Evolutionary conservation across 129 eudicot species (phyloP).

Genomic region (Kitagawia praeruptora): DNA sequence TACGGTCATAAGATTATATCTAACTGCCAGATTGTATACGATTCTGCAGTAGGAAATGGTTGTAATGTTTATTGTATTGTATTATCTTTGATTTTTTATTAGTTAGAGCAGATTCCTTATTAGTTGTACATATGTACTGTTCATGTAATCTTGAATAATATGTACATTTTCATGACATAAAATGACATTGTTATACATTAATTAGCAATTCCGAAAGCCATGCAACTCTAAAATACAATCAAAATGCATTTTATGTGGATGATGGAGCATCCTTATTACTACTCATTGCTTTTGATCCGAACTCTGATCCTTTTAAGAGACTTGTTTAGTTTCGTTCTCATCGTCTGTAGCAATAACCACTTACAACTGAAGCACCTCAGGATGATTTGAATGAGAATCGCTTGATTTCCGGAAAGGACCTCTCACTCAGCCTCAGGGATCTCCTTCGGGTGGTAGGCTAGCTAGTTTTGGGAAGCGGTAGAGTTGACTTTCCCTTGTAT

Average conservation of each 20-base stretch:
- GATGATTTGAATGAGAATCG: constrained; percentile 31
- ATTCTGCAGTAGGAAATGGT: background rate
- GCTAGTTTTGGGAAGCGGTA: constrained; percentile 42
- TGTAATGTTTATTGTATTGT: background rate
- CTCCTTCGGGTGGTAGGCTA: constrained; percentile 54
- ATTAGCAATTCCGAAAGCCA: background rate
- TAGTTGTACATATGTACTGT: background rate
- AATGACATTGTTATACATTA: background rate
- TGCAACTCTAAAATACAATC: background rate
- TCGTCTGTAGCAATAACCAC: background rate
- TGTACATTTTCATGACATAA: background rate
- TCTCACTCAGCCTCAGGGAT: constrained; percentile 33
- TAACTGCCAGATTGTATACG: background rate
- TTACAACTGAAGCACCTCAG: constrained; percentile 33
- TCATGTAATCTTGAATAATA: background rate
- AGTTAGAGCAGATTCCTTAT: background rate
- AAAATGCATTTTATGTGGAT: constrained; percentile 13
- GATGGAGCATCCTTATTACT: constrained; percentile 17
- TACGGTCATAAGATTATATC: background rate
- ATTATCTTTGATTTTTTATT: background rate
- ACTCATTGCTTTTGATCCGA: background rate
- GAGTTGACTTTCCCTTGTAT: constrained; percentile 30
- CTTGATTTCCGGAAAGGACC: constrained; percentile 52
- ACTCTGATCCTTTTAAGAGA: background rate
- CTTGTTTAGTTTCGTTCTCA: background rate